These are phyloP conservation scores for Corchorus olitorius DNA, from an alignment of 345 rosid species.

Conservation along the genomic window DNA sequence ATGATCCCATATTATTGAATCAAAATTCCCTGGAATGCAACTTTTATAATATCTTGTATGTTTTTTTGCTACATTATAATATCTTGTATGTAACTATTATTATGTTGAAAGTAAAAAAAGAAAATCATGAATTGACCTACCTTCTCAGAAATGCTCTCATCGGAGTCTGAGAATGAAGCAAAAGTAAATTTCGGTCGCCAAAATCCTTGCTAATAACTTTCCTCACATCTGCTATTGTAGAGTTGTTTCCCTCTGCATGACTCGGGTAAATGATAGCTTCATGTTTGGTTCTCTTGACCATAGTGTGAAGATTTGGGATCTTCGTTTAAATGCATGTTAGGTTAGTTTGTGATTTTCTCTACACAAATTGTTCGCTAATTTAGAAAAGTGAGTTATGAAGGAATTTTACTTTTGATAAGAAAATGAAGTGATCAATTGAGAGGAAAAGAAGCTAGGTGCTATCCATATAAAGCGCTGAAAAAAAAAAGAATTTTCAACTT, in stretches of 20 bases:
- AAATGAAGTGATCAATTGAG: background rate
- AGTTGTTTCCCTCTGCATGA: slow-evolving; percentile 96
- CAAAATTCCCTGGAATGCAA: too few relatives aligned
- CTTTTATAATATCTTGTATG: too few relatives aligned
- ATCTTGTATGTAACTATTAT: too few relatives aligned
- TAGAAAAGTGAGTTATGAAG: background rate
- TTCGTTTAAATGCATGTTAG: slow-evolving; percentile 99
- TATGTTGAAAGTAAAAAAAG: too few relatives aligned
- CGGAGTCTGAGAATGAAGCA: too few relatives aligned
- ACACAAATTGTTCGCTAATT: too few relatives aligned
- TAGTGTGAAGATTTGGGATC: slow-evolving; percentile 96
- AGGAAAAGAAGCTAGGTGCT: background rate
- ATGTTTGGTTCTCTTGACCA: slow-evolving; percentile 98
- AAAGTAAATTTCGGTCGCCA: too few relatives aligned
- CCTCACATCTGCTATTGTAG: slow-evolving; percentile 43
- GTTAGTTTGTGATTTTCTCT: slow-evolving; percentile 44
- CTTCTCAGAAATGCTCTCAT: too few relatives aligned
- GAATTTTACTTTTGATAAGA: background rate
- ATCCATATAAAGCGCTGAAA: background rate
- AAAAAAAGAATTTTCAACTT: background rate
- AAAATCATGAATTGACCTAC: too few relatives aligned
- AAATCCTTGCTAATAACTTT: too few relatives aligned
- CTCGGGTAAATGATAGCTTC: slow-evolving; percentile 95
- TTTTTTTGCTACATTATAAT: too few relatives aligned
- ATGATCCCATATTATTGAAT: too few relatives aligned